These are phyloP conservation scores for Ogataea pignaliae DNA, from an alignment of 805 yeast species.

Conservation along the genomic window DNA sequence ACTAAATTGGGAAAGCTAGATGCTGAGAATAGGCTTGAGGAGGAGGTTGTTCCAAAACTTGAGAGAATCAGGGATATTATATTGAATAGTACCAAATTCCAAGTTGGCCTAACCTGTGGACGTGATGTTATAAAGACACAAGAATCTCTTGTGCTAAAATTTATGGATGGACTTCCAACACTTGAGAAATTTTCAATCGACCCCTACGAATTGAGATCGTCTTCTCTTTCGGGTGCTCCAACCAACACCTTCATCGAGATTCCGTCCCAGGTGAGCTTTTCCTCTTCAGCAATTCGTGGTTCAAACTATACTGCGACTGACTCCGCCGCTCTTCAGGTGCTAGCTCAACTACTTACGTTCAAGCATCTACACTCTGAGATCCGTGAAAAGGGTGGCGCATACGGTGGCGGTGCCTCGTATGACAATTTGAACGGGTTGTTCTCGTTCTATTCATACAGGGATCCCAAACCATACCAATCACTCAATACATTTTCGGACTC, in stretches of 20 bases:
- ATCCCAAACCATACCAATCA: slow-evolving; percentile 80
- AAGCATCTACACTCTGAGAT: slow-evolving; percentile 83
- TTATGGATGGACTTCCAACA: slow-evolving; percentile 19
- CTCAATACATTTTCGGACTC: slow-evolving; percentile 52
- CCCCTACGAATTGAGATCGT: slow-evolving; percentile 8
- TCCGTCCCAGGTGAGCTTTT: slow-evolving; percentile 86
- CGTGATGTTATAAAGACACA: slow-evolving; percentile 33
- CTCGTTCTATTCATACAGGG: slow-evolving; percentile 86
- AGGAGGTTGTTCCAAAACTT: slow-evolving; percentile 63
- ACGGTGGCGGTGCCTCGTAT: slow-evolving; percentile 91
- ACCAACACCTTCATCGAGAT: slow-evolving; percentile 47
- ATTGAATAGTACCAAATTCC: slow-evolving; percentile 38
- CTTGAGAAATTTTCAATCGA: slow-evolving; percentile 5
- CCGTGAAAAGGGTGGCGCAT: slow-evolving; percentile 96
- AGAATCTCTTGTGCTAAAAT: slow-evolving; percentile 33
- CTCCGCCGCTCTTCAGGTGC: slow-evolving; percentile 80
- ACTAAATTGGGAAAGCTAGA: slow-evolving; percentile 53
- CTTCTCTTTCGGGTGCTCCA: not conserved
- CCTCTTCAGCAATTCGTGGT: slow-evolving; percentile 65
- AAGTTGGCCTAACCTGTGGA: slow-evolving; percentile 58
- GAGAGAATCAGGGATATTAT: slow-evolving; percentile 44
- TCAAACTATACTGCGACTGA: slow-evolving; percentile 64
- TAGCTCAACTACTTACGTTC: slow-evolving; percentile 76
- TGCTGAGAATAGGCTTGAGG: slow-evolving; percentile 42
- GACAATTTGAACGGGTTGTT: slow-evolving; percentile 78